Evolutionary conservation across 352 stramenopile genomes (phyloP).

Genomic region (Aphanomyces cochlioides): DNA sequence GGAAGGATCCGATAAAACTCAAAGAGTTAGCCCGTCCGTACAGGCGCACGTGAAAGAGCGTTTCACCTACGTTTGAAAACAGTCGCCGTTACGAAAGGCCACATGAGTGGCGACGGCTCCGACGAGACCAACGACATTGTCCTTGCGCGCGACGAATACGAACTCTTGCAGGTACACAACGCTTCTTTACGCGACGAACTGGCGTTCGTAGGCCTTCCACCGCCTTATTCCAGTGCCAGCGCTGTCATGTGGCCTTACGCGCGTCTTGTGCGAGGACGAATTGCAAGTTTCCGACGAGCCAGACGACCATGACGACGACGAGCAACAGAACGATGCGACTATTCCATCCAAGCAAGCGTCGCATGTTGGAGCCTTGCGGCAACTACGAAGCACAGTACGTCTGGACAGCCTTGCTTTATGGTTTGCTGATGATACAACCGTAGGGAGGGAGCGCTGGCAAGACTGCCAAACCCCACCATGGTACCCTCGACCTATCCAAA

Average conservation of each 20-base stretch:
- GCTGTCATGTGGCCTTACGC: conserved; percentile 23
- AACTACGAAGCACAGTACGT: background rate
- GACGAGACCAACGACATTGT: conserved; percentile 17
- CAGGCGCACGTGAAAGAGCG: too few relatives aligned
- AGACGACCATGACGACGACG: background rate
- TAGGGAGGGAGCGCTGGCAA: too few relatives aligned
- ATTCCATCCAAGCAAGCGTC: background rate
- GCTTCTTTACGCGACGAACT: background rate
- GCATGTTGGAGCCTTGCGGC: background rate
- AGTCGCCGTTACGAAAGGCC: background rate
- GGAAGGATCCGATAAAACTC: too few relatives aligned
- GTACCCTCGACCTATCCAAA: background rate
- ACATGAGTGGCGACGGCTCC: background rate
- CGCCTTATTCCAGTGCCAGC: conserved; percentile 23
- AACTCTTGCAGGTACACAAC: conserved; percentile 17
- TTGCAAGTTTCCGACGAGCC: conserved; percentile 25
- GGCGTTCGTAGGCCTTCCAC: conserved; percentile 15
- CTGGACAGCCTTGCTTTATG: too few relatives aligned
- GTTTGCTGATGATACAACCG: too few relatives aligned
- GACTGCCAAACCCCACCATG: background rate
- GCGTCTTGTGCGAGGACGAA: conserved; percentile 26
- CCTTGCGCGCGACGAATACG: conserved; percentile 23
- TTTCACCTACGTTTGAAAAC: too few relatives aligned
- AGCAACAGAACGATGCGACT: too few relatives aligned
- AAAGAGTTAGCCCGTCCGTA: too few relatives aligned